Conservation (phyloP, 495 filamentous ascomycete species). For the Umbilicaria muhlenbergii region DNA sequence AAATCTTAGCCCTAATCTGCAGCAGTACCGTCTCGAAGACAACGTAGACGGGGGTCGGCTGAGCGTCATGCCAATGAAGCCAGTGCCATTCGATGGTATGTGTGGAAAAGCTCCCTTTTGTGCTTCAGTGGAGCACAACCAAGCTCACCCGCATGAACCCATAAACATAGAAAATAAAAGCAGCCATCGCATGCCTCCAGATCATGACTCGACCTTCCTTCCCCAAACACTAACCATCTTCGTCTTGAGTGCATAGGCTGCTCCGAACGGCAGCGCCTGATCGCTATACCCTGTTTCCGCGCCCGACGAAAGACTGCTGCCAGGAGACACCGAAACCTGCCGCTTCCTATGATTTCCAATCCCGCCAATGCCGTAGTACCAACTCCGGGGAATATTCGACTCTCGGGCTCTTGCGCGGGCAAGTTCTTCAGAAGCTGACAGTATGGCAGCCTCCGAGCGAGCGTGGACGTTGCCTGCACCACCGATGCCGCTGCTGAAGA, state of each 20-base stretch:
- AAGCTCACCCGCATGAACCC: too few species aligned
- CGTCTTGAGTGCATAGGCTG: slow-evolving; percentile 11
- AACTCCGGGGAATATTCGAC: slow-evolving; percentile 1
- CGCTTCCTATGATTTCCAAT: background rate
- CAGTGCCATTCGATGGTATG: too few species aligned
- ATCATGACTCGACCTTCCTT: too few species aligned
- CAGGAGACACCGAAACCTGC: background rate
- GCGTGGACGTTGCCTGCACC: background rate
- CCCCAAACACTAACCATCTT: slow-evolving; percentile 5
- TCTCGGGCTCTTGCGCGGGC: background rate
- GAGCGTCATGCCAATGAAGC: too few species aligned
- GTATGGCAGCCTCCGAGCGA: background rate
- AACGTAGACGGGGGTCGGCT: too few species aligned
- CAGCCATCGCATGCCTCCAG: too few species aligned
- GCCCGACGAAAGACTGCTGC: slow-evolving; percentile 2
- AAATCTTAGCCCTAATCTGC: too few species aligned
- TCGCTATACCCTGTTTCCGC: slow-evolving; percentile 3
- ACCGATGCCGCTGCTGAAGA: slow-evolving; percentile 4
- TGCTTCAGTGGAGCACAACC: too few species aligned
- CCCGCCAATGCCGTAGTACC: slow-evolving; percentile 3
- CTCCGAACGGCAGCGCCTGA: slow-evolving; percentile 8
- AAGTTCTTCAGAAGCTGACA: slow-evolving; percentile 2
- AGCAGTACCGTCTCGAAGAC: too few species aligned
- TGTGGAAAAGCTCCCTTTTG: too few species aligned
- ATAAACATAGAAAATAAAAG: too few species aligned